These are phyloP conservation scores for Posidonia oceanica DNA, from an alignment of 116 monocot species.

Conservation along the genomic window DNA sequence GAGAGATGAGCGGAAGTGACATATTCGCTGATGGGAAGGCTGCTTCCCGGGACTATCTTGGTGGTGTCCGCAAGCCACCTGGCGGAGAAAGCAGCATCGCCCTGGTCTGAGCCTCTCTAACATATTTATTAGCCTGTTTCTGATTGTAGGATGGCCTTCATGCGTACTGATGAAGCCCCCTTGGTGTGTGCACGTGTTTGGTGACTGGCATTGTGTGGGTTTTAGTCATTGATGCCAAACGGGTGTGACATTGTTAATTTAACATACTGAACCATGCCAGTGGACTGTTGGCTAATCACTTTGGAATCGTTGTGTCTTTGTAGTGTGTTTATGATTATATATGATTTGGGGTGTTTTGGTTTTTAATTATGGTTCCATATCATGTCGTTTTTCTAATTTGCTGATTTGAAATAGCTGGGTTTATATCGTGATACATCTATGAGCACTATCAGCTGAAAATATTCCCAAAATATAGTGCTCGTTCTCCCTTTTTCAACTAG, in stretches of 20 bases:
- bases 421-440: no score
- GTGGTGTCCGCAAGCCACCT: conserved; percentile 68
- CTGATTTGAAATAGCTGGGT: no score
- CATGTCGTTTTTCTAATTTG: no score
- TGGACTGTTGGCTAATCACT: not conserved
- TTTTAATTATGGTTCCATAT: no score
- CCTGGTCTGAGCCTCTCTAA: conserved; percentile 24
- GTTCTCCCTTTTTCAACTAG: no score
- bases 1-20: conserved; percentile 68
- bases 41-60: conserved; percentile 45
- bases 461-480: no score
- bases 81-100: conserved; percentile 80
- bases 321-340: not conserved
- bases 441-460: no score
- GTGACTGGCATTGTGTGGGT: conserved; percentile 1
- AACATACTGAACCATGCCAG: conserved; percentile 1
- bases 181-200: not conserved
- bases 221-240: not conserved
- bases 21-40: conserved; percentile 66
- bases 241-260: conserved; percentile 3
- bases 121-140: not conserved
- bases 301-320: not conserved
- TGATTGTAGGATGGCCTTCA: not conserved
- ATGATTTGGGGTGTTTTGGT: not conserved
- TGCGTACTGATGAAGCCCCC: not conserved